phyloP scores from a whole-genome alignment of 495 filamentous ascomycete genomes.

The Podospora pseudoanserina region DNA sequence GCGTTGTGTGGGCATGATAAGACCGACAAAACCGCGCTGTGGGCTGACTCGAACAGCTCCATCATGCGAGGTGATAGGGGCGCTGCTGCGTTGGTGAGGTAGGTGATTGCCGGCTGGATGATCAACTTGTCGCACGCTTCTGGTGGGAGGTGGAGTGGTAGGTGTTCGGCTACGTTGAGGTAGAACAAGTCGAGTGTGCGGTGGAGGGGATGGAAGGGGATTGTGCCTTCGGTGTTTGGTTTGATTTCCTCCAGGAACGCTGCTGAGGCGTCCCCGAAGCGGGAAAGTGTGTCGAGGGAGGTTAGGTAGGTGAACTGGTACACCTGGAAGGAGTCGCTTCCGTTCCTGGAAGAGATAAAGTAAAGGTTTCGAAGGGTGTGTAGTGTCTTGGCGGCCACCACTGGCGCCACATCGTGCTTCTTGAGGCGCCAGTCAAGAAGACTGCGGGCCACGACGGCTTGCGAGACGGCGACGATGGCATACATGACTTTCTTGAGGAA shows the following conservation, averaged over 20 bases:
- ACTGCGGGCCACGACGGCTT: slow-evolving; percentile 66
- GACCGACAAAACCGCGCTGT: slow-evolving; percentile 78
- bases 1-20: slow-evolving; percentile 76
- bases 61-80: slow-evolving; percentile 45
- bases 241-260: slow-evolving; percentile 65
- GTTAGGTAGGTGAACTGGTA: slow-evolving; percentile 82
- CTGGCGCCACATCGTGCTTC: slow-evolving; percentile 55
- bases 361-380: slow-evolving; percentile 77
- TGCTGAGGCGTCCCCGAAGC: slow-evolving; percentile 65
- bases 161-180: slow-evolving; percentile 83
- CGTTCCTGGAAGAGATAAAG: slow-evolving; percentile 79
- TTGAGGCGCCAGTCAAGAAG: slow-evolving; percentile 44
- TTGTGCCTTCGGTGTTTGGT: slow-evolving; percentile 52
- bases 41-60: slow-evolving; percentile 87
- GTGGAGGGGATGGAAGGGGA: slow-evolving; percentile 72
- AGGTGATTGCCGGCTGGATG: slow-evolving; percentile 68
- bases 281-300: slow-evolving; percentile 81
- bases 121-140: slow-evolving; percentile 67
- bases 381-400: slow-evolving; percentile 71
- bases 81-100: slow-evolving; percentile 57
- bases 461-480: slow-evolving; percentile 69
- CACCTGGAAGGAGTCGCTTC: slow-evolving; percentile 68
- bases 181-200: slow-evolving; percentile 85
- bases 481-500: slow-evolving; percentile 78
- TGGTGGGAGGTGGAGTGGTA: slow-evolving; percentile 66